These are phyloP conservation scores for Gracilaria gracilis DNA, from an alignment of 23 red algal species.

Conservation along the genomic window DNA sequence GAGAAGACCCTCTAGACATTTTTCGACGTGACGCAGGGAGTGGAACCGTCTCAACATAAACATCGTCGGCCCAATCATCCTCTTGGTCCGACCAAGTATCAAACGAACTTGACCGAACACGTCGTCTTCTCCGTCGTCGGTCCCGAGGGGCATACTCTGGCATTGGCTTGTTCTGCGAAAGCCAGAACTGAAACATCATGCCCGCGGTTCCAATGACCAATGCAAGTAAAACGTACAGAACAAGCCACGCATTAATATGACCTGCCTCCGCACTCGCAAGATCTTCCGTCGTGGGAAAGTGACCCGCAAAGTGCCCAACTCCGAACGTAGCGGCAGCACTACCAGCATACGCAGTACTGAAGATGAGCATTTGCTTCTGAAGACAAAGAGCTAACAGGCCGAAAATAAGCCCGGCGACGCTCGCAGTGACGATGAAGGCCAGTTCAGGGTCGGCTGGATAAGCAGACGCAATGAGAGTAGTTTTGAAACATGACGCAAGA, in stretches of 20 bases:
- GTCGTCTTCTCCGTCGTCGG: slow-evolving; percentile 36
- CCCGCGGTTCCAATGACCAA: slow-evolving; percentile 52
- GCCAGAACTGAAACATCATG: slow-evolving; percentile 67
- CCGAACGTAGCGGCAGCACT: slow-evolving; percentile 39
- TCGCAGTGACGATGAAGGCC: slow-evolving; percentile 32
- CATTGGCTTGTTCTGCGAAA: slow-evolving; percentile 60
- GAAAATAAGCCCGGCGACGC: slow-evolving; percentile 25
- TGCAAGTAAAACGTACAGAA: slow-evolving; percentile 41
- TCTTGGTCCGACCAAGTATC: slow-evolving; percentile 56
- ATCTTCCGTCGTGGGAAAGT: slow-evolving; percentile 57
- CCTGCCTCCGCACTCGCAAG: slow-evolving; percentile 51
- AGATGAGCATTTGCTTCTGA: slow-evolving; percentile 75
- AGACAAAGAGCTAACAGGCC: slow-evolving; percentile 54
- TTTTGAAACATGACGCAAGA: slow-evolving; percentile 46
- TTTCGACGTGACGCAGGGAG: slow-evolving; percentile 30
- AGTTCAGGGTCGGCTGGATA: slow-evolving; percentile 43
- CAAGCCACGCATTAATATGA: slow-evolving; percentile 53
- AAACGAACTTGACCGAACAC: slow-evolving; percentile 23
- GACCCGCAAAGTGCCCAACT: slow-evolving; percentile 63
- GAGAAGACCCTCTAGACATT: slow-evolving; percentile 10
- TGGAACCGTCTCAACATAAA: slow-evolving; percentile 38
- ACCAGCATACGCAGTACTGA: slow-evolving; percentile 68
- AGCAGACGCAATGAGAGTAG: slow-evolving; percentile 25
- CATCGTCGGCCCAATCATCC: slow-evolving; percentile 50
- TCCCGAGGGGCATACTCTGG: slow-evolving; percentile 41